Base-by-base conservation (phyloP, 2,329 filamentous ascomycete genomes). In the Epichloe typhina region DNA sequence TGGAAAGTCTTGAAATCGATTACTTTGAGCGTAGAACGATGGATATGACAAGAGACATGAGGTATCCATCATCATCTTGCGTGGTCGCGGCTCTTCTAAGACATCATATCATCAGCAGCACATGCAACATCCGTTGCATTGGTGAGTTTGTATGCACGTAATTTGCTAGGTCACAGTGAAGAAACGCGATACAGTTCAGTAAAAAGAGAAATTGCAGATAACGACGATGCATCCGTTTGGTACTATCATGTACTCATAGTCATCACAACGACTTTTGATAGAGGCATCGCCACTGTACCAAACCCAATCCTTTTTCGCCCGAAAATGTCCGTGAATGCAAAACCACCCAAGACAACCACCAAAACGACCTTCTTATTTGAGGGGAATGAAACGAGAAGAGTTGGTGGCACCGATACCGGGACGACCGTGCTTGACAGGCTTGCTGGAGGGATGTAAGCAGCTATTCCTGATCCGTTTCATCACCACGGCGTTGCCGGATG, bases 381-480 rank as follows among this genome's bases (percentile, higher is more conserved):
- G 86, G 75, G 93, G 93, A 82, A 98, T 98, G 86, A 98, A 98
- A 84, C 93, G 89, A 75, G 93, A 98, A 80, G 91, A 97, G 87
- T 98, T 90, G 66, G 93, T 98, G 69, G 93, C 93, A 94, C 93
- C 93, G 70, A 98, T 98, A 97, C 93, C 93, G 70, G 93, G 93
- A 76, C 93, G 82, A 84, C 93, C 93, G 86, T 98, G 93, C 88
- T 97, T 98, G 85, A 98, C 93, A 69, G 93, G 93, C 80, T 90
- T 90, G 88, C 89, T 95, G 67, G 69, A 54, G 47, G 46, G 52
- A 61, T 64, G 74, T 86, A 71, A 85, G 80, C 57, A 54, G 46
- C 17, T 35, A 3, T 26, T 21, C 9, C 42, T 6, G 11, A 6
- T 35, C 8, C 33, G 19, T 41, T 23, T 15, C 19, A 41, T 41